phyloP scores from a whole-genome alignment of 768 basidiomycete genomes.

The Chlorophyllum brunneum region DNA sequence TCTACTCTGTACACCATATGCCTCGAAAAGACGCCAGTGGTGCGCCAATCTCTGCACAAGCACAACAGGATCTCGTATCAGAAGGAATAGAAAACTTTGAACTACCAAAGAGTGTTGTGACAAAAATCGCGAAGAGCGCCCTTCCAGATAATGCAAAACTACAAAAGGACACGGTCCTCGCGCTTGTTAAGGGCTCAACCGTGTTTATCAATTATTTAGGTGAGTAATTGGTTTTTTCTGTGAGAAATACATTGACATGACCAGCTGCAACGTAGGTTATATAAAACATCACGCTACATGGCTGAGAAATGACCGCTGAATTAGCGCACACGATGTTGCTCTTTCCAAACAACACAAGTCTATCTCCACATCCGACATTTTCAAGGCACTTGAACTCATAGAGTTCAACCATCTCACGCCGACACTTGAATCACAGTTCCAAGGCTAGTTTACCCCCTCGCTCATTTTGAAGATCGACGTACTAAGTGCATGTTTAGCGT shows the following conservation, averaged over 20 bases:
- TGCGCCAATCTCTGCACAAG: constrained; percentile 61
- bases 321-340: constrained; percentile 86
- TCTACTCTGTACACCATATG: constrained; percentile 34
- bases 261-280: constrained; percentile 47
- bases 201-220: constrained; percentile 95
- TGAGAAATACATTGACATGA: neutral
- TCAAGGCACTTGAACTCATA: constrained; percentile 78
- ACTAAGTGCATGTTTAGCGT: constrained; percentile 36
- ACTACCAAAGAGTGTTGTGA: constrained; percentile 78
- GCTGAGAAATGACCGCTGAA: neutral
- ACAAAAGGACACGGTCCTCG: constrained; percentile 85
- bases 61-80: constrained; percentile 75
- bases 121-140: constrained; percentile 80
- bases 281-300: neutral
- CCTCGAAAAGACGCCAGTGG: constrained; percentile 63
- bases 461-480: neutral
- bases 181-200: constrained; percentile 84
- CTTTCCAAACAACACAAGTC: constrained; percentile 82
- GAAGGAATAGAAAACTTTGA: constrained; percentile 90
- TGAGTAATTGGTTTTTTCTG: constrained; percentile 30
- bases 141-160: constrained; percentile 85
- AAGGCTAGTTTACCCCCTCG: constrained; percentile 39
- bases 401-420: constrained; percentile 72
- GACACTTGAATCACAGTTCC: constrained; percentile 59
- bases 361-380: constrained; percentile 85